Conservation (phyloP, 495 filamentous ascomycete species). For the Platismatia glauca region DNA sequence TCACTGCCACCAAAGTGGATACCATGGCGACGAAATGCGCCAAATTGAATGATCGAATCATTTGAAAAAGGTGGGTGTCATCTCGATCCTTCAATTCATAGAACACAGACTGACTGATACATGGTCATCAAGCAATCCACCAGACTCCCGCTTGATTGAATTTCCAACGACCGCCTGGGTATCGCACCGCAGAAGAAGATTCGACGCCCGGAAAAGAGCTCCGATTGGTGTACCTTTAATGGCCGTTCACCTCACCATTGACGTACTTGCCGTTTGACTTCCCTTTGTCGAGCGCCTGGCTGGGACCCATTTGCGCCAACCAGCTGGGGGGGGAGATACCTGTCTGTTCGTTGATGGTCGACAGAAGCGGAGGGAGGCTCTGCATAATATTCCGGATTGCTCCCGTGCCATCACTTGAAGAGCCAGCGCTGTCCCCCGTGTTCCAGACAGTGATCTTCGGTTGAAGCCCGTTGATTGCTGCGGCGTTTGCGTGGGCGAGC, state of each 20-base stretch:
- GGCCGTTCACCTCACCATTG: background rate
- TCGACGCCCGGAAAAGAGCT: background rate
- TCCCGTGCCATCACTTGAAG: slow-evolving; percentile 35
- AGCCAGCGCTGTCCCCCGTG: slow-evolving; percentile 44
- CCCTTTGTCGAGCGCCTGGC: background rate
- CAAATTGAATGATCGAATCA: background rate
- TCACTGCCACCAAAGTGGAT: background rate
- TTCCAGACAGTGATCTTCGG: slow-evolving; percentile 89
- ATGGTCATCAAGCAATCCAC: background rate
- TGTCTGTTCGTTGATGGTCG: slow-evolving; percentile 76
- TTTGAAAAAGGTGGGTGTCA: background rate
- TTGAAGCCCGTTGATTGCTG: slow-evolving; percentile 64
- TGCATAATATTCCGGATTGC: slow-evolving; percentile 59
- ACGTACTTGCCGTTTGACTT: background rate
- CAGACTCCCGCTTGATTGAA: background rate
- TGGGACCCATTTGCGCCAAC: slow-evolving; percentile 40
- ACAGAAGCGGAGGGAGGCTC: slow-evolving; percentile 66
- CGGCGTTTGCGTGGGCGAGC: slow-evolving; percentile 39
- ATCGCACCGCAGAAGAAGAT: background rate
- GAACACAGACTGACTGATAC: background rate
- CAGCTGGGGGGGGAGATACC: slow-evolving; percentile 67
- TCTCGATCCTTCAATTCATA: background rate
- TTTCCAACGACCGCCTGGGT: background rate
- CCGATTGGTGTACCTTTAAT: background rate
- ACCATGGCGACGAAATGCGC: background rate